Conservation (phyloP, 805 yeast genomes). For the Candida gorgasii region DNA sequence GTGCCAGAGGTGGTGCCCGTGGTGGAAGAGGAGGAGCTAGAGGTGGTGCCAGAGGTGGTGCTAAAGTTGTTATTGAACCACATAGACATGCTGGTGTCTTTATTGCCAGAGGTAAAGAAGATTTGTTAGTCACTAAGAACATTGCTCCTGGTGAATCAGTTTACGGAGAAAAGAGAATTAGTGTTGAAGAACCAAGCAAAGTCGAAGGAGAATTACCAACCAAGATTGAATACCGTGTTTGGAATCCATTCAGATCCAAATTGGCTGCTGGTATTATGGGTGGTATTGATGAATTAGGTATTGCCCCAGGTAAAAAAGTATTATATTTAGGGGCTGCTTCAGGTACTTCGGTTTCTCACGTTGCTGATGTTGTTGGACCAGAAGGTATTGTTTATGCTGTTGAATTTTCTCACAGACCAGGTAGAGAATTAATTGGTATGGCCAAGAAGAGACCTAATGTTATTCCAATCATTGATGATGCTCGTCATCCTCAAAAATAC, state of each 20-base stretch:
- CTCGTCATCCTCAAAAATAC: conserved; percentile 99
- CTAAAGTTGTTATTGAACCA: conserved; percentile 96
- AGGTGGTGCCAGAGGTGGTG: conserved; percentile 88
- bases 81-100: conserved; percentile 98
- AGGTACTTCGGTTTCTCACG: conserved; percentile 98
- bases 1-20: conserved; percentile 53
- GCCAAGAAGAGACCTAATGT: conserved; percentile 99
- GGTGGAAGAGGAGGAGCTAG: conserved; percentile 68
- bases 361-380: conserved; percentile 97
- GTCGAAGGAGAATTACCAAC: conserved; percentile 89
- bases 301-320: conserved; percentile 98
- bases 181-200: conserved; percentile 88
- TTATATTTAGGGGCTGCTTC: conserved; percentile 98
- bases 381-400: conserved; percentile 99
- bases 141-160: conserved; percentile 98
- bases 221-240: conserved; percentile 97
- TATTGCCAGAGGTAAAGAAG: conserved; percentile 99
- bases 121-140: conserved; percentile 94
- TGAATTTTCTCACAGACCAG: conserved; percentile 99
- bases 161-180: conserved; percentile 95
- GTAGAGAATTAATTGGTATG: conserved; percentile 98
- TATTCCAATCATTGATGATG: conserved; percentile 98
- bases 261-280: conserved; percentile 99
- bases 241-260: conserved; percentile 99
- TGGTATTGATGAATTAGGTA: conserved; percentile 96